Evolutionary conservation across 1,284 basidiomycete species (phyloP), one percentile per base, ranked within the genome.

Genomic region (Ustilago hordei): DNA sequence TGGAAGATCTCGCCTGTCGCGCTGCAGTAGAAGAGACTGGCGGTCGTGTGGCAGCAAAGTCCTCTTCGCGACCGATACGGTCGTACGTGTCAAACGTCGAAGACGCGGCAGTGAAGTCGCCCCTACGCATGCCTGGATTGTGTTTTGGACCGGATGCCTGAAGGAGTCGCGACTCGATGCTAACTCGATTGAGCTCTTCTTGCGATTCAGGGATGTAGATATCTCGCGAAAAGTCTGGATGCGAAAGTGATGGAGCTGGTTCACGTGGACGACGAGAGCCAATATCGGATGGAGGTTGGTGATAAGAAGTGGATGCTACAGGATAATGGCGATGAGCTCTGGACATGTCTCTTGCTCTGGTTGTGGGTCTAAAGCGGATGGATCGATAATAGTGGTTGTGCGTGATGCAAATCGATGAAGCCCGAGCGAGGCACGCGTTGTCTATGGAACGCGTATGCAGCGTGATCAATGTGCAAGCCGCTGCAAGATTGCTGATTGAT

Each of bases 61-160:
- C 64, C 47, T 70, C 66, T 28, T 78, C 67, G 31, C 67, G 64
- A 3, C 75, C 75, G 32, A 78, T 78, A n/a, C 67, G 75, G 41
- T 78, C 75, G 60, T 78, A 78, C 2, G 75, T 70, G 39, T 78
- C 75, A 15, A 70, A 68, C 8, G 71, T 65, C 35, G 75, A 74
- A 8, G 75, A 74, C 6, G 61, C 64, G 7, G 66, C 57, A 23
- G 70, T 70, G 50, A 58, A 50, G 36, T 70, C 75, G 13, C 52
- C 43, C 23, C 41, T 47, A 12, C 61, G 60, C 60, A 63, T 62
- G 50, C 64, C 45, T 19, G 61, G 41, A 13, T 43, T 53, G 45
- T 73, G 68, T 47, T 36, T 55, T 19, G 66, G 66, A 4, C 66
- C 66, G 45, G 45, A 64, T 8, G 69, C 53, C 41, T 64, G 66